Evolutionary conservation across 176 grass and related monocot genomes (phyloP), one percentile per base, ranked within the genome.

Genomic region (Metroxylon sagu): DNA sequence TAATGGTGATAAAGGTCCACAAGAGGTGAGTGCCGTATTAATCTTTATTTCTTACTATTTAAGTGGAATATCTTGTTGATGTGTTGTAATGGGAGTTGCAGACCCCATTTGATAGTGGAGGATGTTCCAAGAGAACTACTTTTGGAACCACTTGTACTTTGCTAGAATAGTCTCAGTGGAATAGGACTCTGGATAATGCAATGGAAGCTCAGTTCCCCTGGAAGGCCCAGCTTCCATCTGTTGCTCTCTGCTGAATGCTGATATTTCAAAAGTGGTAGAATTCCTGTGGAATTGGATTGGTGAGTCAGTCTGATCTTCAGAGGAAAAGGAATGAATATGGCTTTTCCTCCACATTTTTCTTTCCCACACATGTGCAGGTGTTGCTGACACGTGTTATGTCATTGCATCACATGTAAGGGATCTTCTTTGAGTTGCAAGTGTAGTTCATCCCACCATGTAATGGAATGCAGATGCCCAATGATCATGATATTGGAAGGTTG

Each of bases 241-340:
- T 67, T 79, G 30, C 49, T 61, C 39, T 66, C 16, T 53, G 25
- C 54, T 71, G 26, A 30, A 52, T 54, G 49, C 26, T 43, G 59
- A 39, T 54, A 18, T 66, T 25, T 59, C 50, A 29, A 25, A 25
- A 56, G 27, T 61, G 58, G 69, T 48, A 28, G 53, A 60, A 48
- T 53, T 55, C 67, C 53, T 49, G 5, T 54, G 25, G 18, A 5
- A 15, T 68, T 73, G 59, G 59, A 71, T 56, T 62, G 59, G 35
- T 73, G 70, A 73, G 62, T 80, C 77, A 62, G 31, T 66, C 76
- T 68, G 70, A 80, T 80, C 77, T 5, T 29, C 49, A 73, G 29
- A 70, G 6, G 14, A 48, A 63, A 28, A 71, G 52, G 60, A 53
- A 12, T 43, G 35, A 10, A 7, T 43, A 67, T 49, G 25, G 35